Percentiles rank a stretch among this genome's conserved stretches.
phyloP scores from a whole-genome alignment of 495 filamentous ascomycete species.

The Aeminium ludgeri region DNA sequence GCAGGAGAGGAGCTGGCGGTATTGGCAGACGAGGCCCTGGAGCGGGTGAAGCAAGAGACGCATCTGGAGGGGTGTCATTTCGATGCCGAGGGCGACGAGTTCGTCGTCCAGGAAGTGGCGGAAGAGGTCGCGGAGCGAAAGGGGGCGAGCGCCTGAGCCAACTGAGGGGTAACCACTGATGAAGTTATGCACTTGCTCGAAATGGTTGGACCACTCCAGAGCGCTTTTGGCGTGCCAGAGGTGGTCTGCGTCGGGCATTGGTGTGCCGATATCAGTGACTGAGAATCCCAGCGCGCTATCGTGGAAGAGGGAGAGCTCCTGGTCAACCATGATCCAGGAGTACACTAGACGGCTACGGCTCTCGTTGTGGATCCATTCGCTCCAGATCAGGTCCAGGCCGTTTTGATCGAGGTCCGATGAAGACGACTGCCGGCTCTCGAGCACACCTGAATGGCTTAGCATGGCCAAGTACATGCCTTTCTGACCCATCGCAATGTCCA shows the following conservation, averaged over 20 bases:
- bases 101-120: slow-evolving; percentile 29
- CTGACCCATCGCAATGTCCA: slow-evolving; percentile 56
- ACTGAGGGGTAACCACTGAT: slow-evolving; percentile 25
- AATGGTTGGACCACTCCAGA: slow-evolving; percentile 31
- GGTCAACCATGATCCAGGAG: slow-evolving; percentile 50
- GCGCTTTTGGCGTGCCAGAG: slow-evolving; percentile 34
- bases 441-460: slow-evolving; percentile 40
- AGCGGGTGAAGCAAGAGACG: slow-evolving; percentile 26
- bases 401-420: slow-evolving; percentile 17
- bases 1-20: slow-evolving; percentile 26
- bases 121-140: slow-evolving; percentile 41
- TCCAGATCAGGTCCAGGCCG: slow-evolving; percentile 35
- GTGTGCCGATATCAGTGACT: slow-evolving; percentile 38
- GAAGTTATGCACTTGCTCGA: slow-evolving; percentile 35
- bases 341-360: slow-evolving; percentile 43
- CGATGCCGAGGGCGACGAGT: slow-evolving; percentile 24
- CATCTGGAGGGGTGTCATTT: slow-evolving; percentile 25
- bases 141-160: slow-evolving; percentile 27
- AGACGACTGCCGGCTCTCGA: slow-evolving; percentile 28
- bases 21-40: slow-evolving; percentile 26
- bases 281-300: slow-evolving; percentile 40
- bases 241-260: slow-evolving; percentile 38
- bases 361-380: slow-evolving; percentile 40
- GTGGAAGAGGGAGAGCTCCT: slow-evolving; percentile 47
- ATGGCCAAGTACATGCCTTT: slow-evolving; percentile 49